These are phyloP conservation scores for Aspergillus campestris DNA, from an alignment of 495 filamentous ascomycete genomes.

Conservation along the genomic window DNA sequence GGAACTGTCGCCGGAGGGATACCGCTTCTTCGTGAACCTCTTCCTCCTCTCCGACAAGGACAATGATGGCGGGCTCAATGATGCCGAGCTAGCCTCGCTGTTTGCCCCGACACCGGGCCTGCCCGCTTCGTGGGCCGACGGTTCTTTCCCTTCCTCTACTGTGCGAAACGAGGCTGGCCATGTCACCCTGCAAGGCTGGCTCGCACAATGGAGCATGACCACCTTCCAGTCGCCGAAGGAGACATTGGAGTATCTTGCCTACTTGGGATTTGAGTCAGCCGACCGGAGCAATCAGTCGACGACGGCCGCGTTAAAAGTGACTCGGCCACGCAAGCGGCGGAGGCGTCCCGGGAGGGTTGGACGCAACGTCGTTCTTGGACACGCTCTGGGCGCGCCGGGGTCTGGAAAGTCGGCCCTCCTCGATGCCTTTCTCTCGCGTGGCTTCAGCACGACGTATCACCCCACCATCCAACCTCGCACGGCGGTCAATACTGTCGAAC, in stretches of 20 bases:
- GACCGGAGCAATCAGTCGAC: slow-evolving; percentile 56
- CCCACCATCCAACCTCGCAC: slow-evolving; percentile 91
- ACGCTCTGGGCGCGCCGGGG: slow-evolving; percentile 75
- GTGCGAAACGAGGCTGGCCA: slow-evolving; percentile 92
- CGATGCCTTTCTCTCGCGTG: slow-evolving; percentile 81
- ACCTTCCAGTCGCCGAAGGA: slow-evolving; percentile 94
- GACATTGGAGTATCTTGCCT: slow-evolving; percentile 89
- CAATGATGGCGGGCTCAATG: slow-evolving; percentile 89
- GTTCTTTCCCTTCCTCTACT: slow-evolving; percentile 87
- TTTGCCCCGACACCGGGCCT: slow-evolving; percentile 92
- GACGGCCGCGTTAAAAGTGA: slow-evolving; percentile 80
- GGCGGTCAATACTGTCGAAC: slow-evolving; percentile 92
- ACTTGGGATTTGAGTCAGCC: slow-evolving; percentile 76
- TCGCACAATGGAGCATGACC: slow-evolving; percentile 99
- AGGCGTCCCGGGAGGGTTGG: slow-evolving; percentile 76
- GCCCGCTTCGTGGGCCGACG: slow-evolving; percentile 79
- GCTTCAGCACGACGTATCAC: slow-evolving; percentile 77
- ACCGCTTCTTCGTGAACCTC: slow-evolving; percentile 94
- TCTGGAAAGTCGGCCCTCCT: slow-evolving; percentile 86
- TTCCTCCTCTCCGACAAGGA: slow-evolving; percentile 95
- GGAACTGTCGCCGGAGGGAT: slow-evolving; percentile 88
- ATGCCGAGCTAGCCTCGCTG: slow-evolving; percentile 70
- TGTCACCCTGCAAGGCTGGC: slow-evolving; percentile 94
- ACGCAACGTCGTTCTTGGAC: slow-evolving; percentile 92
- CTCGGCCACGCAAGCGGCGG: slow-evolving; percentile 78